Evolutionary conservation across 2,329 filamentous ascomycete genomes (phyloP), one percentile per base, ranked within the genome.

Genomic region (Aspergillus texensis): DNA sequence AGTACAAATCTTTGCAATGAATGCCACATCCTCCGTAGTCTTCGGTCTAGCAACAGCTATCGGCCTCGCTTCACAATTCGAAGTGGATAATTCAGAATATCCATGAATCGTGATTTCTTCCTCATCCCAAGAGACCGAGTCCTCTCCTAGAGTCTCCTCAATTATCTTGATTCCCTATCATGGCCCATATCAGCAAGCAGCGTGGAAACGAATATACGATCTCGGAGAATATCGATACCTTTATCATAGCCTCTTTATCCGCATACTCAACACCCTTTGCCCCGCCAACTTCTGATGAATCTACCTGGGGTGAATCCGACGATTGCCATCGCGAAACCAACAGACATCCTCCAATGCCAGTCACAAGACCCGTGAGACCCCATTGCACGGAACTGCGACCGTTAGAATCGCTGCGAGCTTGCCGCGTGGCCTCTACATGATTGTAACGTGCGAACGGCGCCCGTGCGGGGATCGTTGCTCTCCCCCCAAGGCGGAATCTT

Each of bases 21-120:
- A 69, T 0, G 84, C 86, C 1, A 91, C 89, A 26, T 91, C 83
- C 60, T 86, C 84, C 0, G 89, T 91, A 0, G 80, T 83, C 30
- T 78, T 82, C 0, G 89, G 89, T 62, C 87, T 87, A 1, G 85
- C 84, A 4, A 91, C 82, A 1, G 88, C 88, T 1, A 89, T 82
- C 0, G 88, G 87, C 36, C 59, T 41, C 10, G 55, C 32, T 11
- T 5, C 88, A 78, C 24, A 80, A 81, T 45, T 85, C 80, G 39
- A 85, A 83, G 70, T 91, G 0, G 87, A 89, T 86, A 87, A 89
- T 70, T 90, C 88, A 0, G 88, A 90, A 74, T 86, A 87, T 12
- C 88, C 87, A 70, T 91, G 89, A 36, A 80, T 74, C 39, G 85
- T 83, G 1, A 90, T 75, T 56, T 87, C 86, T 56, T 89, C 86